Evolutionary conservation across 2,329 filamentous ascomycete species (phyloP).

Genomic region (Monilinia fructigena): DNA sequence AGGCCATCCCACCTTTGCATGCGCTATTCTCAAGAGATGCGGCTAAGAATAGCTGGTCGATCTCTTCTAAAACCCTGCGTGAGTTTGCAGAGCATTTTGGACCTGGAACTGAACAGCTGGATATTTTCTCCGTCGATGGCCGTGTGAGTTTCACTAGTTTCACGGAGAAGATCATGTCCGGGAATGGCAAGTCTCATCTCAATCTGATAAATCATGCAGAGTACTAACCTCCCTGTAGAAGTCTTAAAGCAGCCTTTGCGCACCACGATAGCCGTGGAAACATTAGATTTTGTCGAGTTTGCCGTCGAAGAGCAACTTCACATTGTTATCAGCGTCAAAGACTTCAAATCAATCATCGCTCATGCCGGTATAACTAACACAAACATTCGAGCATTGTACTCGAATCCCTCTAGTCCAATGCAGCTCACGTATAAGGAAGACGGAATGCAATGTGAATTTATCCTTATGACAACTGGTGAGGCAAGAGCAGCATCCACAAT

Average conservation of each 20-base stretch:
- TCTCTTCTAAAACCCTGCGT: slow-evolving; percentile 67
- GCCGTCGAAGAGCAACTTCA: slow-evolving; percentile 72
- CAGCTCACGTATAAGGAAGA: slow-evolving; percentile 69
- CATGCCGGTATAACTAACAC: slow-evolving; percentile 70
- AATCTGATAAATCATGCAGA: slow-evolving; percentile 24
- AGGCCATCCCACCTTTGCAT: slow-evolving; percentile 70
- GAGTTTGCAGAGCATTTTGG: slow-evolving; percentile 81
- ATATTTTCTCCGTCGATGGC: slow-evolving; percentile 70
- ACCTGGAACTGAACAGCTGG: slow-evolving; percentile 75
- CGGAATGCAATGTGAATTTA: slow-evolving; percentile 71
- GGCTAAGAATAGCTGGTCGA: slow-evolving; percentile 69
- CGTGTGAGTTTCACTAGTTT: slow-evolving; percentile 76
- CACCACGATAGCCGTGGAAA: slow-evolving; percentile 75
- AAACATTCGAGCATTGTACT: slow-evolving; percentile 68
- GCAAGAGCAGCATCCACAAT: slow-evolving; percentile 38
- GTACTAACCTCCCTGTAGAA: slow-evolving; percentile 47
- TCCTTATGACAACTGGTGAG: slow-evolving; percentile 79
- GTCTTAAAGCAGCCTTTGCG: slow-evolving; percentile 77
- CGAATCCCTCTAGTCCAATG: slow-evolving; percentile 67
- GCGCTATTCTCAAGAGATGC: slow-evolving; percentile 69
- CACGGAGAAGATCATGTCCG: slow-evolving; percentile 73
- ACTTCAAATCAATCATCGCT: slow-evolving; percentile 75
- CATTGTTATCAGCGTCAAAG: slow-evolving; percentile 78
- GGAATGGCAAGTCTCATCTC: slow-evolving; percentile 50
- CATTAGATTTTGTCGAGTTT: slow-evolving; percentile 74